Percentiles rank a stretch among this genome's conserved stretches.
Evolutionary conservation across 108 stramenopile genomes (phyloP).

Genomic region (Stephanodiscus minutulus): DNA sequence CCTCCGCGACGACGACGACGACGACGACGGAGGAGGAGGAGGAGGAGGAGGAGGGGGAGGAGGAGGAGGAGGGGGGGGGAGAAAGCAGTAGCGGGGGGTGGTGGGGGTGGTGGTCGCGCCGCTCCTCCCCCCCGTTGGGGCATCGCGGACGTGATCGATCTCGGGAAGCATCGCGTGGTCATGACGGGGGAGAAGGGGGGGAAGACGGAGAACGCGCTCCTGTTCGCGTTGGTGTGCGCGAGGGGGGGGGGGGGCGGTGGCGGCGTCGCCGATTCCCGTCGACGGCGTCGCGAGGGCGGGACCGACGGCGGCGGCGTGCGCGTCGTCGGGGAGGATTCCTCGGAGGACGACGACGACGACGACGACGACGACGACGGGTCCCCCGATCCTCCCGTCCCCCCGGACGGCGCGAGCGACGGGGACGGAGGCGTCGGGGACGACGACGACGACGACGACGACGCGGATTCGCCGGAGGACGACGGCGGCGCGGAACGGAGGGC

Average conservation of each 20-base stretch:
- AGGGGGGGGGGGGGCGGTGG: too few relatives aligned
- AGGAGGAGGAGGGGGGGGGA: too few relatives aligned
- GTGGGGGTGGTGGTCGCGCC: too few relatives aligned
- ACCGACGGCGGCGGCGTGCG: slow-evolving; percentile 16
- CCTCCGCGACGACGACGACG: too few relatives aligned
- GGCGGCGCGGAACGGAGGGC: slow-evolving; percentile 17
- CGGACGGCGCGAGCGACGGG: slow-evolving; percentile 22
- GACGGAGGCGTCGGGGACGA: slow-evolving; percentile 14
- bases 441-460: slow-evolving; percentile 7
- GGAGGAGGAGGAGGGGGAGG: too few relatives aligned
- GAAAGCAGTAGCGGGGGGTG: too few relatives aligned
- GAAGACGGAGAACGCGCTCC: slow-evolving; percentile 71
- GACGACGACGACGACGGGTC: slow-evolving; percentile 37
- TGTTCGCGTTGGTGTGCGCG: slow-evolving; percentile 65
- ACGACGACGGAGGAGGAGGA: too few relatives aligned
- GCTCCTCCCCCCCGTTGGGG: too few relatives aligned
- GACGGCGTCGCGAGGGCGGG: background rate
- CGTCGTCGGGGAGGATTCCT: slow-evolving; percentile 38
- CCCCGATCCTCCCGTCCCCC: slow-evolving; percentile 32
- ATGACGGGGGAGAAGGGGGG: slow-evolving; percentile 59
- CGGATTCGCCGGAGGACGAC: slow-evolving; percentile 2
- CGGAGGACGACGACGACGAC: slow-evolving; percentile 50
- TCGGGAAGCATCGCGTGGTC: slow-evolving; percentile 62
- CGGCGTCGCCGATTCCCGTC: too few relatives aligned
- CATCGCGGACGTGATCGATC: slow-evolving; percentile 67